Percentiles rank a stretch among this genome's conserved stretches.
Evolutionary conservation across 805 yeast genomes (phyloP).

Genomic region (Myxozyma neglecta): DNA sequence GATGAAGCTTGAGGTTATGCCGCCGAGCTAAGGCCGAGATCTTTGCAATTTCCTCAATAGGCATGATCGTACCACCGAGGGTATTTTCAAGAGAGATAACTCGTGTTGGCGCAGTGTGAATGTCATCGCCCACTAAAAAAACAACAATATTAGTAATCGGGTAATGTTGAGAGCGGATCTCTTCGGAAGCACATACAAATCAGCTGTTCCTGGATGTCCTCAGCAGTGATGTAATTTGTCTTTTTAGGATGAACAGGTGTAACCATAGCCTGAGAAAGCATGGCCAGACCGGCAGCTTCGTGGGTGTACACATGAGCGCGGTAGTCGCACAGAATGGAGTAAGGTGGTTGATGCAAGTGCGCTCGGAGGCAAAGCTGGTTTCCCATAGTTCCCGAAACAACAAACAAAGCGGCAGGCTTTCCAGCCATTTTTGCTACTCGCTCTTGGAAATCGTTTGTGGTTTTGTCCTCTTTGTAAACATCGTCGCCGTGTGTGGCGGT

Average conservation of each 20-base stretch:
- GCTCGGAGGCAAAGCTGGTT: slow-evolving; percentile 84
- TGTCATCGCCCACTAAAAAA: slow-evolving; percentile 69
- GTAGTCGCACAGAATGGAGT: slow-evolving; percentile 80
- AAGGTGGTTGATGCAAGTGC: slow-evolving; percentile 77
- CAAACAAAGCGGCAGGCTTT: slow-evolving; percentile 75
- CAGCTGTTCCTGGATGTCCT: slow-evolving; percentile 65
- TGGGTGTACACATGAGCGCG: slow-evolving; percentile 78
- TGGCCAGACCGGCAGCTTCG: slow-evolving; percentile 92
- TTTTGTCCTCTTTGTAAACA: slow-evolving; percentile 81
- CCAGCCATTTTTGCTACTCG: slow-evolving; percentile 70
- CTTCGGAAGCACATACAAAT: slow-evolving; percentile 14
- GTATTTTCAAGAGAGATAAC: slow-evolving; percentile 87
- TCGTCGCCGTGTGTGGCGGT: slow-evolving; percentile 74
- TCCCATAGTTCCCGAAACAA: slow-evolving; percentile 87
- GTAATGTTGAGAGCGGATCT: not conserved
- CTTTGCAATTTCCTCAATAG: slow-evolving; percentile 70
- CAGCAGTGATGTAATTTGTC: slow-evolving; percentile 64
- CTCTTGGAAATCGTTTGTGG: slow-evolving; percentile 63
- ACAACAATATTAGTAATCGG: not conserved
- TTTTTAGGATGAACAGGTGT: slow-evolving; percentile 76
- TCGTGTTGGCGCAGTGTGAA: slow-evolving; percentile 86
- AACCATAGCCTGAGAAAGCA: slow-evolving; percentile 89
- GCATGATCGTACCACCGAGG: slow-evolving; percentile 76
- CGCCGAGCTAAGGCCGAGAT: slow-evolving; percentile 70
- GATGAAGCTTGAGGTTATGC: slow-evolving; percentile 63